Evolutionary conservation across 2,329 filamentous ascomycete genomes (phyloP).

Genomic region (Aspergillus tubingensis): DNA sequence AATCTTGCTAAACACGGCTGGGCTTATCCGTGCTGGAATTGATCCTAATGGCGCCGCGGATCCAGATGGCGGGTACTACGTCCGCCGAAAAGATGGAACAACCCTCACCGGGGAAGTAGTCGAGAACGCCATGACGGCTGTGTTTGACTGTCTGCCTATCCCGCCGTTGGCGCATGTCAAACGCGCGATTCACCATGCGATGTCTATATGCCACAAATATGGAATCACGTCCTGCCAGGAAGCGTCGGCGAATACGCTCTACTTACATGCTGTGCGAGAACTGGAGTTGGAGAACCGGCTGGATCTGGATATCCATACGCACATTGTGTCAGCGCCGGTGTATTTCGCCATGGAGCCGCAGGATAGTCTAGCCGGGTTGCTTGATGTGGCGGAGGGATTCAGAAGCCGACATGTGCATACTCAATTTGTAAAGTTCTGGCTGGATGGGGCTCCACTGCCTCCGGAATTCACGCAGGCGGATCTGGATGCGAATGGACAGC

Average conservation of each 20-base stretch:
- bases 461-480: slow-evolving; percentile 32
- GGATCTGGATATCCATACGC: slow-evolving; percentile 29
- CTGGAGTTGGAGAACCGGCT: slow-evolving; percentile 28
- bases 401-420: slow-evolving; percentile 32
- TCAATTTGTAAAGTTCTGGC: slow-evolving; percentile 38
- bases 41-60: slow-evolving; percentile 23
- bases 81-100: slow-evolving; percentile 28
- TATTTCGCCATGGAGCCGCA: slow-evolving; percentile 25
- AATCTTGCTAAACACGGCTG: slow-evolving; percentile 31
- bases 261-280: slow-evolving; percentile 29
- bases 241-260: slow-evolving; percentile 30
- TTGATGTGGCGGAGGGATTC: slow-evolving; percentile 28
- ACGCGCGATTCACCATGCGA: slow-evolving; percentile 25
- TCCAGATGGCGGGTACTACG: slow-evolving; percentile 24
- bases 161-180: slow-evolving; percentile 27
- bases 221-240: slow-evolving; percentile 38
- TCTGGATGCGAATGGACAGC: slow-evolving; percentile 27
- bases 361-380: slow-evolving; percentile 22
- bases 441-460: slow-evolving; percentile 37
- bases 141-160: slow-evolving; percentile 22
- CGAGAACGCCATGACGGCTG: slow-evolving; percentile 29
- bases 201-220: slow-evolving; percentile 26
- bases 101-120: slow-evolving; percentile 32
- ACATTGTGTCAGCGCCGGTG: slow-evolving; percentile 27
- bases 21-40: slow-evolving; percentile 28